phyloP scores from a whole-genome alignment of 352 stramenopile genomes.

The Pythium grandisporangium region DNA sequence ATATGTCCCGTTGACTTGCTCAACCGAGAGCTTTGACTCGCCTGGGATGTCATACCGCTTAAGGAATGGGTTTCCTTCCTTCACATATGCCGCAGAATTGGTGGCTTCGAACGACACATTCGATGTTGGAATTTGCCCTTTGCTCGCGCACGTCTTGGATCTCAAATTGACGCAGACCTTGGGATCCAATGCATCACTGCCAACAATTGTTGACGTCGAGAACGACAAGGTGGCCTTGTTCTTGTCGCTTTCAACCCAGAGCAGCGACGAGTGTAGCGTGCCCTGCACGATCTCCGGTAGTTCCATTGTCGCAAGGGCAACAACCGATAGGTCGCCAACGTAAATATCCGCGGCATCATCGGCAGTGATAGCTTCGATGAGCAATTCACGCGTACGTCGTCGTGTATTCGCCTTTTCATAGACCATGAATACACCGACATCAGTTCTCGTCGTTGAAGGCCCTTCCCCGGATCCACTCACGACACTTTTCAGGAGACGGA shows the following conservation, averaged over 20 bases:
- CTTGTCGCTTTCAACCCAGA: slow-evolving; percentile 65
- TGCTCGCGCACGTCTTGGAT: slow-evolving; percentile 33
- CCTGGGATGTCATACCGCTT: slow-evolving; percentile 53
- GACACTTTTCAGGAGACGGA: slow-evolving; percentile 50
- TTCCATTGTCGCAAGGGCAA: slow-evolving; percentile 56
- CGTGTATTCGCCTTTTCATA: slow-evolving; percentile 39
- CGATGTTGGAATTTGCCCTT: slow-evolving; percentile 27
- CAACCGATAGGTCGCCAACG: slow-evolving; percentile 20
- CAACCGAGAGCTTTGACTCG: slow-evolving; percentile 33
- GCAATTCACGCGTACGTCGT: slow-evolving; percentile 30
- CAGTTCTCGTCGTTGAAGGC: slow-evolving; percentile 8
- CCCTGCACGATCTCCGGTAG: slow-evolving; percentile 28
- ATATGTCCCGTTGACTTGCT: slow-evolving; percentile 52
- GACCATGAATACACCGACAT: slow-evolving; percentile 37
- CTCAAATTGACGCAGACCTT: slow-evolving; percentile 66
- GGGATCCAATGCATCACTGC: slow-evolving; percentile 41
- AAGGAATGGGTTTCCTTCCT: slow-evolving; percentile 71
- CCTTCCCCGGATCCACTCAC: slow-evolving; percentile 28
- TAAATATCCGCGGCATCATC: slow-evolving; percentile 4
- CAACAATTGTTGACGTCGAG: slow-evolving; percentile 63
- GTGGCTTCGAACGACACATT: slow-evolving; percentile 37
- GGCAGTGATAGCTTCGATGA: slow-evolving; percentile 18
- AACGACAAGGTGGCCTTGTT: slow-evolving; percentile 67
- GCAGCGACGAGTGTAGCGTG: slow-evolving; percentile 51
- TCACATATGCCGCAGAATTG: slow-evolving; percentile 43